Conservation (phyloP, 164 flowering plant species). For the Umbellularia californica region DNA sequence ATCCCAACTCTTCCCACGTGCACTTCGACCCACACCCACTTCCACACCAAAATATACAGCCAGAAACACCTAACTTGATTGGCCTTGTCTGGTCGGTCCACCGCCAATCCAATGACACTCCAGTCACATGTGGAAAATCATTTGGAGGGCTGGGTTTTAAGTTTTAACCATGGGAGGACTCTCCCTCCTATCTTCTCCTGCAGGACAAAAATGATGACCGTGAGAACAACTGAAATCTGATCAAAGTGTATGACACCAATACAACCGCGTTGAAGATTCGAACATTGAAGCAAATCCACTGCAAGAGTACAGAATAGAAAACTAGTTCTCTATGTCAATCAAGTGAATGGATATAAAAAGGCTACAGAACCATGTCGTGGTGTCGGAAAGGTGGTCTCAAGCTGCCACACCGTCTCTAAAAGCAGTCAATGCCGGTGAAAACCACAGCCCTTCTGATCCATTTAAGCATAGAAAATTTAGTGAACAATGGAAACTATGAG, state of each 20-base stretch:
- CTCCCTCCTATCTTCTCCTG: background rate
- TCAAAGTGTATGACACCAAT: background rate
- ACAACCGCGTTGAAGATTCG: background rate
- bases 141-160: no score
- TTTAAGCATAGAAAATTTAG: background rate
- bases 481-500: background rate
- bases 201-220: no score
- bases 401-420: background rate
- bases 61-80: no score
- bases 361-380: background rate
- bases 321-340: background rate
- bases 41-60: no score
- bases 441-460: no score
- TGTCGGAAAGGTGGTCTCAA: background rate
- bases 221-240: background rate
- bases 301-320: background rate
- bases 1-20: no score
- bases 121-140: no score
- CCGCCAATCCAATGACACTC: no score
- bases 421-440: background rate
- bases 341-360: no score
- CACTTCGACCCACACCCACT: no score
- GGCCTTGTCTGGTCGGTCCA: no score
- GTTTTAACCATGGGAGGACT: no score
- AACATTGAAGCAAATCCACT: background rate